These are phyloP conservation scores for Aristolochia fimbriata DNA, from an alignment of 164 flowering plant genomes.

Conservation along the genomic window DNA sequence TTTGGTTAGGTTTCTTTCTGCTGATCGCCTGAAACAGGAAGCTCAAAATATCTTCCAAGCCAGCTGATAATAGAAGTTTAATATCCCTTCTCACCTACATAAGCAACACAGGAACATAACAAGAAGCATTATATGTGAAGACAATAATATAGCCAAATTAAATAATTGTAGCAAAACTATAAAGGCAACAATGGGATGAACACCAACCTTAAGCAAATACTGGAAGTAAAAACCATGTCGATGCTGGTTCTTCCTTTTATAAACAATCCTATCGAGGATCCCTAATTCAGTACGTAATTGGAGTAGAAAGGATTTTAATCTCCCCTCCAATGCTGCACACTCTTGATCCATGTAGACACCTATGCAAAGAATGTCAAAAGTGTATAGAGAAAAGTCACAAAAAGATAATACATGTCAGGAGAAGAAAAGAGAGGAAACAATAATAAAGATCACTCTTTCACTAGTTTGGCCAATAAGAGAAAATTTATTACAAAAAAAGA, in stretches of 20 bases:
- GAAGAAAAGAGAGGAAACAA: no score
- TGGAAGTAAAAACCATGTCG: conserved; percentile 57
- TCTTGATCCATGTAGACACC: conserved; percentile 20
- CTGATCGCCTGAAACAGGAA: conserved; percentile 43
- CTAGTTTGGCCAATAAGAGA: no score
- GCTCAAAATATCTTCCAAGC: conserved; percentile 42
- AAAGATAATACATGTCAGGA: no score
- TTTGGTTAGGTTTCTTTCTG: conserved; percentile 49
- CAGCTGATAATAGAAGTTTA: conserved; percentile 49
- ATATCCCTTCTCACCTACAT: conserved; percentile 74
- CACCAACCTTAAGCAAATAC: conserved; percentile 47
- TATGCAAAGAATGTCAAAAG: background rate
- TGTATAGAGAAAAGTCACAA: no score
- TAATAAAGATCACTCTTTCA: no score
- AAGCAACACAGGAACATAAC: background rate
- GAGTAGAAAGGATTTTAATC: conserved; percentile 28
- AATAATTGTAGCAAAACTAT: background rate
- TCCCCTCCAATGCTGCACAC: conserved; percentile 24
- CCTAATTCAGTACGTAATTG: conserved; percentile 44
- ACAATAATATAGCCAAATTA: no score
- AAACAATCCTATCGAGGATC: conserved; percentile 52
- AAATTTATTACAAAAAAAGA: no score
- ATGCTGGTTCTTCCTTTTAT: conserved; percentile 84
- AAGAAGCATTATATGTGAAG: background rate
- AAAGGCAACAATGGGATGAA: background rate